Conservation (phyloP, 2,329 filamentous ascomycete genomes). For the Xylariaceae sp. region DNA sequence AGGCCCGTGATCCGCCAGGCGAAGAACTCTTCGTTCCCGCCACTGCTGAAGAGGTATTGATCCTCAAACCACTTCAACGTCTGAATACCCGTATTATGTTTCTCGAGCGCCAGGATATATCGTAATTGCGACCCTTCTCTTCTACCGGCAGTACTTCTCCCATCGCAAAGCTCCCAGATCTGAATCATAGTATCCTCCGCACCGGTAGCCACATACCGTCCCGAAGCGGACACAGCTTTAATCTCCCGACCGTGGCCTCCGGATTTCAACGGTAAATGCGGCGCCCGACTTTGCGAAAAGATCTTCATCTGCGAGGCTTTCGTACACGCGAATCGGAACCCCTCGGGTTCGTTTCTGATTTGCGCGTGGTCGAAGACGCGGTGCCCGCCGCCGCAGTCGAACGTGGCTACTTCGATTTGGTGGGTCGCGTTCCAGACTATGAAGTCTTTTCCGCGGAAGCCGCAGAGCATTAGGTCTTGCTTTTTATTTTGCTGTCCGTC, state of each 20-base stretch:
- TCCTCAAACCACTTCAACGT: conserved; percentile 69
- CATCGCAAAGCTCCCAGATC: conserved; percentile 52
- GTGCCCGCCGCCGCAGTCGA: conserved; percentile 82
- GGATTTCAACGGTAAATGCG: conserved; percentile 48
- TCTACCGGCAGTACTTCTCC: conserved; percentile 10
- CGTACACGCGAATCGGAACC: conserved; percentile 63
- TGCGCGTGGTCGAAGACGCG: conserved; percentile 58
- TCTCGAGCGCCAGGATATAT: conserved; percentile 62
- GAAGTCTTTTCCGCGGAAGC: conserved; percentile 75
- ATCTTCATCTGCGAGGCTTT: conserved; percentile 54
- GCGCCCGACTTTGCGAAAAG: conserved; percentile 37
- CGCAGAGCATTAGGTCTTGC: conserved; percentile 63
- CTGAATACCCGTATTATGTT: conserved; percentile 80
- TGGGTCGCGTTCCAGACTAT: conserved; percentile 72
- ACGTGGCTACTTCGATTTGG: conserved; percentile 61
- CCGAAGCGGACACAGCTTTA: conserved; percentile 42
- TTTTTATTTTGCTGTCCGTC: conserved; percentile 9
- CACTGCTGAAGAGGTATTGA: conserved; percentile 74
- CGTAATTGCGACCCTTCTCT: conserved; percentile 23
- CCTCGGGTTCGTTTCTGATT: conserved; percentile 27
- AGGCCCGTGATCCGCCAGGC: conserved; percentile 65
- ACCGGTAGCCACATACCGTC: conserved; percentile 53
- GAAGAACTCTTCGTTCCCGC: conserved; percentile 82
- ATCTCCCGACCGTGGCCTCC: conserved; percentile 88
- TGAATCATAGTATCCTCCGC: conserved; percentile 71